A percentile compares a stretch with the other conserved stretches of the same genome.
phyloP scores from a whole-genome alignment of 2,329 filamentous ascomycete species.

The Pyrenophora seminiperda region DNA sequence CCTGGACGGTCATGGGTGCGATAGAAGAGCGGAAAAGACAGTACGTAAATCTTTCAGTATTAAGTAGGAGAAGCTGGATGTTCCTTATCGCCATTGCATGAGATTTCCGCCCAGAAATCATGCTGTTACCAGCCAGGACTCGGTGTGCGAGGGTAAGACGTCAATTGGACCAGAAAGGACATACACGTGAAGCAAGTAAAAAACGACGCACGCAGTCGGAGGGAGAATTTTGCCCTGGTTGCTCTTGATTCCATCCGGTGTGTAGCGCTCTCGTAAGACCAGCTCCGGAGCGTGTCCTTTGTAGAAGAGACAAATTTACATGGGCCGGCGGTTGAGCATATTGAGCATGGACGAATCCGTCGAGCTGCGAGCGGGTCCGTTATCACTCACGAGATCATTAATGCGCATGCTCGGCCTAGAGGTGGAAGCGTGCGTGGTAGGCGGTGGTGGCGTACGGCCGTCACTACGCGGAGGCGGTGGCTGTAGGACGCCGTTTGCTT shows the following conservation, averaged over 20 bases:
- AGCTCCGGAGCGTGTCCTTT: constrained; percentile 33
- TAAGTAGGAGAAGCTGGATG: constrained; percentile 19
- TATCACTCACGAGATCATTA: constrained; percentile 49
- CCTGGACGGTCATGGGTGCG: constrained; percentile 4
- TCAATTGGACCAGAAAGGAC: constrained; percentile 24
- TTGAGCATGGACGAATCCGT: constrained; percentile 53
- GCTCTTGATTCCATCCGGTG: constrained; percentile 15
- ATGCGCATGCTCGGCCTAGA: constrained; percentile 50
- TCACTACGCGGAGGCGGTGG: constrained; percentile 45
- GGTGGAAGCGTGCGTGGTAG: constrained; percentile 35
- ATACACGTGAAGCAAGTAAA: constrained; percentile 28
- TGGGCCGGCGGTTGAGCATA: constrained; percentile 49
- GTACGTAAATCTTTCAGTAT: constrained; percentile 11
- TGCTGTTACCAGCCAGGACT: constrained; percentile 25
- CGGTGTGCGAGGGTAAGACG: constrained; percentile 22
- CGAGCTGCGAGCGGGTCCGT: constrained; percentile 45
- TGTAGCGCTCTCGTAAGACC: constrained; percentile 36
- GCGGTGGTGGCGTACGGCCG: constrained; percentile 50
- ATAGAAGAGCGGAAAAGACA: constrained; percentile 9
- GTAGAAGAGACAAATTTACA: constrained; percentile 28
- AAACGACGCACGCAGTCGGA: constrained; percentile 7
- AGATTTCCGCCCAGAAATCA: constrained; percentile 31
- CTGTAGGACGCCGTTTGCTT: constrained; percentile 39
- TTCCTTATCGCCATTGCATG: constrained; percentile 30
- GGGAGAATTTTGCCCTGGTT: constrained; percentile 9